Base-by-base conservation (phyloP, 306 rosid genomes). In the Canavalia ensiformis region DNA sequence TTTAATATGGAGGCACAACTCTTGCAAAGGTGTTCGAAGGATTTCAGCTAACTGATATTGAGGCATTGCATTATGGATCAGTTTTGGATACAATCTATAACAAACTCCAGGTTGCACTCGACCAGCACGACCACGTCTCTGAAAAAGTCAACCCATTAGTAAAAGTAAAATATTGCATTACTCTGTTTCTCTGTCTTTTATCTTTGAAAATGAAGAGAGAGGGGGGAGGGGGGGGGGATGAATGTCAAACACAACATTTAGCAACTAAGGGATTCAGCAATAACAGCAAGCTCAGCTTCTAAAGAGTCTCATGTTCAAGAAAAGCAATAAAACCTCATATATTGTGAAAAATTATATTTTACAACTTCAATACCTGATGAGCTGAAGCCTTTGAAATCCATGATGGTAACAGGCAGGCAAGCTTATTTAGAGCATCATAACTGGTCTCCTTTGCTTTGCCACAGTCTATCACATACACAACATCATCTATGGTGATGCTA, bases 381-480 rank as follows among this genome's bases (percentile, higher is more conserved):
- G 97, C 97, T 63, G 99, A 95, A 84, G 99, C 99, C 88, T 93
- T 93, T 52, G 99, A 95, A 80, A 93, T 93, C 99, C 99, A 95
- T 1, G 97, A 93, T 34, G 99, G 97, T 76, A 95, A 86, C 68
- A 95, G 84, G 89, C 97, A 91, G 78, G 97, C 97, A 74, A 95
- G 94, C 89, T 93, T 95, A 86, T 95, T 95, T 49, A 95, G 81
- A 81, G 99, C 97, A 81, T 95, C 99, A 86, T 95, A 95, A 84
- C 99, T 95, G 63, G 99, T 95, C 86, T 95, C 99, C 86, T 95
- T 95, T 78, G 99, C 99, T 86, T 95, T 95, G 83, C 99, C 99
- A 84, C 97, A 91, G 86, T 95, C 99, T 81, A 95, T 78, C 86
- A 95, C 99, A 84, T 87, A 89, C 63, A 95, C 97, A 83, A 95